Base-by-base conservation (phyloP, 495 filamentous ascomycete species). In the Neurospora sp. region DNA sequence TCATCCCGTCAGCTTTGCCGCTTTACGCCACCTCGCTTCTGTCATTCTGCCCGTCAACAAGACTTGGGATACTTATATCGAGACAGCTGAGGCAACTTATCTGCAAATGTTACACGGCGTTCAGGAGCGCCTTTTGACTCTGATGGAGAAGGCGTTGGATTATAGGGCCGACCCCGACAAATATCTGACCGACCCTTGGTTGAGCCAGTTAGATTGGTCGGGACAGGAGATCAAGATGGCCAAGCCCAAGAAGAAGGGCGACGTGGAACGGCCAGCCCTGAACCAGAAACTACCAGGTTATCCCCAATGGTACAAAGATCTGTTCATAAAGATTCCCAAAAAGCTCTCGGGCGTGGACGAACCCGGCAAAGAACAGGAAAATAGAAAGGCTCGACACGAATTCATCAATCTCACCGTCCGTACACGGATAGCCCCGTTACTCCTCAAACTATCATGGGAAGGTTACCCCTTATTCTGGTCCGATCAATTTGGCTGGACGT, bases 1-100 rank as follows among this genome's bases (percentile, higher is more conserved):
- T 4, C 96, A 99, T 82, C 96, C 96, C 3, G 96, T 98, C 74
- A 98, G 94, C 81, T 99, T 99, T 78, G 94, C 93, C 6, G 95
- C 96, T 13, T 86, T 98, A 38, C 88, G 96, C 54, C 94, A 98
- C 81, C 87, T 99, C 8, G 94, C 95, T 6, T 91, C 94, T 6
- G 93, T 97, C 69, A 96, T 97, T 72, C 85, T 99, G 38, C 96
- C 96, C 0, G 93, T 98, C 73, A 88, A 98, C 77, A 86, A 91
- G 75, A 89, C 91, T 0, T 99, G 96, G 96, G 86, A 94, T 71
- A 84, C 87, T 13, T 99, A 99, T 80, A 83, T 97, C 39, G 83
- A 83, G 19, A 92, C 89, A 54, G 90, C 96, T 0, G 96, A 99
- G 79, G 87, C 87, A 19, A 97, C 92, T 13, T 99, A 97, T 76